Evolutionary conservation across 306 rosid genomes (phyloP).

Genomic region (Leucaena leucocephala): DNA sequence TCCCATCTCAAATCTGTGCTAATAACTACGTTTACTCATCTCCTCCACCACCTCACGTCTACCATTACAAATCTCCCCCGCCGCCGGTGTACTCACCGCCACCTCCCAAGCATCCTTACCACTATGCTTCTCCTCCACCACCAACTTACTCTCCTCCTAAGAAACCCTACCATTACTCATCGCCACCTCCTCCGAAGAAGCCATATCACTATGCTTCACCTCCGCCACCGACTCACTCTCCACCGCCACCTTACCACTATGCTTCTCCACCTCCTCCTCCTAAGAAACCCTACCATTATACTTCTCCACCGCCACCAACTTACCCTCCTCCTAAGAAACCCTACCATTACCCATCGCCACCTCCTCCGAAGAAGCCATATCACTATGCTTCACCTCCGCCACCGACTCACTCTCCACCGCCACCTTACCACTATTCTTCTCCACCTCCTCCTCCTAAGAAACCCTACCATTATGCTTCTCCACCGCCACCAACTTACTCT

Average conservation of each 20-base stretch:
- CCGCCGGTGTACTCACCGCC: constrained; percentile 19
- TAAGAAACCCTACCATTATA: constrained; percentile 22
- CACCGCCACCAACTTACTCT: too few species aligned
- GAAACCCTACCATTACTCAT: too few species aligned
- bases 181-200: background rate
- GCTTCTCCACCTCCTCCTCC: constrained; percentile 17
- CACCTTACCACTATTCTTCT: constrained; percentile 9
- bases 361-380: constrained; percentile 23
- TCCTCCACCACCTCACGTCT: constrained; percentile 31
- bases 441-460: constrained; percentile 25
- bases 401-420: constrained; percentile 24
- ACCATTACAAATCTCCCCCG: constrained; percentile 11
- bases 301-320: constrained; percentile 28
- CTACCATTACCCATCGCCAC: background rate
- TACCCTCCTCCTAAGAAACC: background rate
- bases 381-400: constrained; percentile 36
- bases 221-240: constrained; percentile 28
- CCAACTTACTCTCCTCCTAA: background rate
- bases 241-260: constrained; percentile 29
- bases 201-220: constrained; percentile 18
- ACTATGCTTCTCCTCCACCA: constrained; percentile 33
- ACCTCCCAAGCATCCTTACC: constrained; percentile 7
- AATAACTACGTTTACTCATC: constrained; percentile 53
- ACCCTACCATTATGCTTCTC: too few species aligned
- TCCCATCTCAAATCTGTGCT: constrained; percentile 30